Conservation (phyloP, 495 filamentous ascomycete genomes). For the Cercophora samala region DNA sequence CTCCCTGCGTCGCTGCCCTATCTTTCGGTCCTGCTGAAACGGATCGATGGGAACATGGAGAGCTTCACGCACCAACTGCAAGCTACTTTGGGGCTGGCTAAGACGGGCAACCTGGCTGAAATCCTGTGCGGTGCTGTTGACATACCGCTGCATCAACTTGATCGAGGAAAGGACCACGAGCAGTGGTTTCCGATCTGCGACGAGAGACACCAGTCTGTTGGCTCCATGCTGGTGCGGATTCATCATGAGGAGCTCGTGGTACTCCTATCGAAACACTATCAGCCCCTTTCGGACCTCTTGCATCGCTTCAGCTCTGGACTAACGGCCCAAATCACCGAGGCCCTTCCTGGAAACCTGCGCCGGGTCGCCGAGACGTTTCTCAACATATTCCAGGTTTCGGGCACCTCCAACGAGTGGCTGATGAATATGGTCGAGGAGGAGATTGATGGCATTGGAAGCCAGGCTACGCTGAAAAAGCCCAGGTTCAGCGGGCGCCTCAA, state of each 20-base stretch:
- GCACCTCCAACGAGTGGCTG: conserved; percentile 82
- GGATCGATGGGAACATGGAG: conserved; percentile 48
- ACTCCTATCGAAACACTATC: conserved; percentile 80
- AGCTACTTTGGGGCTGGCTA: conserved; percentile 42
- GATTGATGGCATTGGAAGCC: conserved; percentile 87
- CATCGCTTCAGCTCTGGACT: conserved; percentile 80
- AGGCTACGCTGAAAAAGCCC: conserved; percentile 63
- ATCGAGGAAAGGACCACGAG: conserved; percentile 74
- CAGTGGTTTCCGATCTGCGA: conserved; percentile 86
- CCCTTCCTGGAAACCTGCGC: conserved; percentile 72
- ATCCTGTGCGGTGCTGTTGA: conserved; percentile 69
- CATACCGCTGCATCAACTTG: conserved; percentile 78
- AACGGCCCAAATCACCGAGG: conserved; percentile 77
- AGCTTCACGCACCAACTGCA: conserved; percentile 44
- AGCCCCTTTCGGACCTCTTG: conserved; percentile 76
- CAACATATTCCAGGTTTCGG: conserved; percentile 96
- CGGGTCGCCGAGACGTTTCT: conserved; percentile 81
- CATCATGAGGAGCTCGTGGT: conserved; percentile 85
- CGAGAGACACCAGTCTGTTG: conserved; percentile 65
- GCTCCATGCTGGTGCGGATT: conserved; percentile 82
- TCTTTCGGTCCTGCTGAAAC: conserved; percentile 79
- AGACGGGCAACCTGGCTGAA: conserved; percentile 38
- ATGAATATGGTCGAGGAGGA: conserved; percentile 92
- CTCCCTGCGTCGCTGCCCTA: conserved; percentile 76
- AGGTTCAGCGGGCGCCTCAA: conserved; percentile 74